A percentile compares a stretch with the other conserved stretches of the same genome.
Conservation (phyloP, 163 green algal genomes). For the Coccomyxa subellipsoidea region DNA sequence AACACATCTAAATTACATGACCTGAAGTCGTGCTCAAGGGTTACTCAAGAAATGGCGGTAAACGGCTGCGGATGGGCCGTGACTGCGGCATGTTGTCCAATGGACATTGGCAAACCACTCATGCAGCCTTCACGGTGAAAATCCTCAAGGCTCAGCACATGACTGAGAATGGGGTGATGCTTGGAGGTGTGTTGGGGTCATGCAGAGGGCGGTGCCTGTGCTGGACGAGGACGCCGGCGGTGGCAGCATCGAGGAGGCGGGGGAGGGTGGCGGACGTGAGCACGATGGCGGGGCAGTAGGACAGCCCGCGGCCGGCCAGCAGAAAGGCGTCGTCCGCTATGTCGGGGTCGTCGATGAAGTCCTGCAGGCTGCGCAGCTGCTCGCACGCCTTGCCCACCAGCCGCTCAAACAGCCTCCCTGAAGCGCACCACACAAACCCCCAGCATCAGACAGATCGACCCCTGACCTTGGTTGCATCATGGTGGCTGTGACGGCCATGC, state of each 20-base stretch:
- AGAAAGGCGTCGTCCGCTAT: slow-evolving; percentile 84
- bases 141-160: no score
- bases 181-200: no score
- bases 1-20: no score
- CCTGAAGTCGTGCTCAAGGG: no score
- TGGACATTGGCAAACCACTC: no score
- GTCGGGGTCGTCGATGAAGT: slow-evolving; percentile 53
- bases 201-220: no score
- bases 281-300: slow-evolving; percentile 64
- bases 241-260: slow-evolving; percentile 39
- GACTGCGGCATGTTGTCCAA: no score
- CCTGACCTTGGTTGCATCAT: background rate
- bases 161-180: no score
- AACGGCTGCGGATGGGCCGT: background rate
- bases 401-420: slow-evolving; percentile 49
- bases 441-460: background rate
- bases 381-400: slow-evolving; percentile 47
- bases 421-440: background rate
- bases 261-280: slow-evolving; percentile 42
- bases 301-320: slow-evolving; percentile 46
- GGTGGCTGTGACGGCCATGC: background rate
- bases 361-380: slow-evolving; percentile 32
- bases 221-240: slow-evolving; percentile 49
- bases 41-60: no score
- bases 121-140: no score